Evolutionary conservation across 1,284 basidiomycete genomes (phyloP).

Genomic region (Boletus hoseneyae): DNA sequence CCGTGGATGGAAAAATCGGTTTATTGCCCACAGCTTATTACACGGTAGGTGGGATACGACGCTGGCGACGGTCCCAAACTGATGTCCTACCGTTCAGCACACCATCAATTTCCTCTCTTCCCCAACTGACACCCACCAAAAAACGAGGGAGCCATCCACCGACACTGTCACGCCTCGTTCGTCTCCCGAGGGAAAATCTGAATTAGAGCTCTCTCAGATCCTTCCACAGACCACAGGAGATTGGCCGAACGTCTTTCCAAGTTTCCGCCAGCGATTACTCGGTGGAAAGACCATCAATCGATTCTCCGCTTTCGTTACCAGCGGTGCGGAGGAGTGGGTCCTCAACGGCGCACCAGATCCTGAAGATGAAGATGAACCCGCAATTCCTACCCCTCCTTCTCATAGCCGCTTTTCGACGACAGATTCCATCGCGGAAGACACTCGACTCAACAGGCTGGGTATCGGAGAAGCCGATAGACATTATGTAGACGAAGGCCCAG

Average conservation of each 20-base stretch:
- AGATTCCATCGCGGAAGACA: slow-evolving; percentile 36
- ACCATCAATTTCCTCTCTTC: slow-evolving; percentile 57
- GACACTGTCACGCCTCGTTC: slow-evolving; percentile 53
- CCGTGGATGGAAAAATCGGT: slow-evolving; percentile 55
- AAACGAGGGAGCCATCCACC: slow-evolving; percentile 36
- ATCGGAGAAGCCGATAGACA: slow-evolving; percentile 62
- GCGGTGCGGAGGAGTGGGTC: slow-evolving; percentile 79
- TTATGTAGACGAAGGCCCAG: slow-evolving; percentile 68
- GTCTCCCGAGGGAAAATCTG: slow-evolving; percentile 36
- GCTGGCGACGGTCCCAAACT: neutral
- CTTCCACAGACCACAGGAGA: slow-evolving; percentile 74
- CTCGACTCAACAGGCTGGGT: slow-evolving; percentile 36
- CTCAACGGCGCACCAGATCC: slow-evolving; percentile 49
- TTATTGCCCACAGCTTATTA: slow-evolving; percentile 71
- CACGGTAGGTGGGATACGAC: slow-evolving; percentile 44
- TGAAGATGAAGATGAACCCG: slow-evolving; percentile 26
- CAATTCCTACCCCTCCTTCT: slow-evolving; percentile 17
- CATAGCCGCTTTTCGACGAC: slow-evolving; percentile 31
- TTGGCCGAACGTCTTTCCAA: slow-evolving; percentile 57
- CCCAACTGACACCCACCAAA: slow-evolving; percentile 37
- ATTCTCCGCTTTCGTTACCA: slow-evolving; percentile 82
- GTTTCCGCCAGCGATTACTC: slow-evolving; percentile 66
- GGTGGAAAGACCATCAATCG: slow-evolving; percentile 76
- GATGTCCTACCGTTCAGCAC: slow-evolving; percentile 41
- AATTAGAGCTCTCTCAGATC: slow-evolving; percentile 42